phyloP scores from a whole-genome alignment of 192 early-diverging fungal species.

The Cetraspora pellucida region DNA sequence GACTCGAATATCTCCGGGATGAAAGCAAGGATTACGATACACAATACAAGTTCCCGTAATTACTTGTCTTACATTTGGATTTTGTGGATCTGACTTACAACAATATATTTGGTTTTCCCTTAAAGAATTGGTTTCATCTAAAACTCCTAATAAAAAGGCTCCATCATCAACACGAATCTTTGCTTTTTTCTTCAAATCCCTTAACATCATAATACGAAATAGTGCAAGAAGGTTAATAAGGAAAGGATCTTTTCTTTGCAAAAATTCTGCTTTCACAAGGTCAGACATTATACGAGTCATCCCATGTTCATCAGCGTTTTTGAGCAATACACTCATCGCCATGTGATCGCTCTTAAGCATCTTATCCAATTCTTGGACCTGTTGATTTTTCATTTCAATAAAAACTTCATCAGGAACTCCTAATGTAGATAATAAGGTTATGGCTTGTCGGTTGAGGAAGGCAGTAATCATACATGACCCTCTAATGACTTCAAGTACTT shows the following conservation, averaged over 20 bases:
- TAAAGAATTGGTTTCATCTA: conserved; percentile 52
- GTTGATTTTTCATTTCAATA: conserved; percentile 48
- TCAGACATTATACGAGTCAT: conserved; percentile 41
- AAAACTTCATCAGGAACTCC: conserved; percentile 63
- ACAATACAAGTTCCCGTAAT: conserved; percentile 50
- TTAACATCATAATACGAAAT: conserved; percentile 48
- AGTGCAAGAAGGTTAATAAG: conserved; percentile 48
- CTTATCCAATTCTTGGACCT: conserved; percentile 42
- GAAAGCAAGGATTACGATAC: conserved; percentile 64
- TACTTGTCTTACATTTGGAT: conserved; percentile 29
- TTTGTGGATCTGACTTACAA: conserved; percentile 42
- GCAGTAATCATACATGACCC: conserved; percentile 53
- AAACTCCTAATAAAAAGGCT: conserved; percentile 57
- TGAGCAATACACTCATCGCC: conserved; percentile 42
- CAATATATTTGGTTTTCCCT: conserved; percentile 55
- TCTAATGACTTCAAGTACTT: conserved; percentile 61
- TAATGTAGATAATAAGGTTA: conserved; percentile 58
- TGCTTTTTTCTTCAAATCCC: conserved; percentile 54
- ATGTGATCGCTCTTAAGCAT: conserved; percentile 42
- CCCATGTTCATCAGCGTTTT: conserved; percentile 52
- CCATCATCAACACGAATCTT: conserved; percentile 57
- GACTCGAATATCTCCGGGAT: conserved; percentile 66
- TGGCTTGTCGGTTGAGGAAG: conserved; percentile 68
- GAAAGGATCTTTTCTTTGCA: conserved; percentile 46
- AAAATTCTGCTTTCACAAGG: conserved; percentile 55